phyloP scores from a whole-genome alignment of 169 alveolate genomes.

The Amoebophrya sp. region DNA sequence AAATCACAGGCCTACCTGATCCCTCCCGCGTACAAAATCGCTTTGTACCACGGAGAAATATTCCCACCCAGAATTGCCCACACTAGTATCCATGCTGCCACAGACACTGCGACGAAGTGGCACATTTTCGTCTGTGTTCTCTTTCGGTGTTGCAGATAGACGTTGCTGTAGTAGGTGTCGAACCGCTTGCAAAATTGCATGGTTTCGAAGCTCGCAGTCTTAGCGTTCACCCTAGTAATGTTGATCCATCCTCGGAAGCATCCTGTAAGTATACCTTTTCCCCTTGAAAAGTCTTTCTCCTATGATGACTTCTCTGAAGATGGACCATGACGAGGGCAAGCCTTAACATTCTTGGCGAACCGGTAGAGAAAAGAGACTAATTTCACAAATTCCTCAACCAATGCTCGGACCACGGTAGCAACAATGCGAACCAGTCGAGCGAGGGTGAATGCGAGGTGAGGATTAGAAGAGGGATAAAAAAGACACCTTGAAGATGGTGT shows the following conservation, averaged over 20 bases:
- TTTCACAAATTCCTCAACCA: too few relatives aligned
- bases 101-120: not conserved
- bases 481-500: too few relatives aligned
- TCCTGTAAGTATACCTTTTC: not conserved
- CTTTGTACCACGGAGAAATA: not conserved
- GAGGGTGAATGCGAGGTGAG: too few relatives aligned
- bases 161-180: not conserved
- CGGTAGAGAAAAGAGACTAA: too few relatives aligned
- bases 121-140: not conserved
- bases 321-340: not conserved
- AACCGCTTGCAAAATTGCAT: not conserved
- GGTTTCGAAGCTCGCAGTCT: not conserved
- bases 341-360: too few relatives aligned
- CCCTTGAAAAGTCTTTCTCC: not conserved
- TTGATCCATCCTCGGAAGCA: not conserved
- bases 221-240: not conserved
- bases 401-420: too few relatives aligned
- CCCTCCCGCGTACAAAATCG: not conserved
- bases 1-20: not conserved
- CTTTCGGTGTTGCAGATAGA: not conserved
- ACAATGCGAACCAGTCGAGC: too few relatives aligned
- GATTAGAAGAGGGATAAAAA: too few relatives aligned
- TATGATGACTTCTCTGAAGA: not conserved
- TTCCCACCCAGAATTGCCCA: not conserved
- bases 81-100: not conserved